Evolutionary conservation across 805 yeast genomes (phyloP), one percentile per base, ranked within the genome.

Genomic region (Debaryomyces hansenii): DNA sequence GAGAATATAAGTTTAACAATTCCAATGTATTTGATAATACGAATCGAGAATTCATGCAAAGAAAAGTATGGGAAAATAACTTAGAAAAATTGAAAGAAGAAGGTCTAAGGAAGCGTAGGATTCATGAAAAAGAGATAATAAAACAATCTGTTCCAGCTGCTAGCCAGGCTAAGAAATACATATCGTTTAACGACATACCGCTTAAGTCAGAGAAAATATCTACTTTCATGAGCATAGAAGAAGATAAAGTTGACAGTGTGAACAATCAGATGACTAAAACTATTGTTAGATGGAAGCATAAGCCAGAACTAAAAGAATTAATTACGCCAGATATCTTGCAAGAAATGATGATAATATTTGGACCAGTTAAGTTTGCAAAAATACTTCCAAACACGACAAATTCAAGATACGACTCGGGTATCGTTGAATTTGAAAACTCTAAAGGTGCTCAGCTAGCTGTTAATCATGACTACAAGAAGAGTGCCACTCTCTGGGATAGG

Each of bases 401-500:
- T 42, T 47, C 40, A 24, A 52, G 67, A 40, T 77, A 77, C 50
- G 70, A 66, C 42, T 58, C 64, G 24, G 83, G 77, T 0, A 40
- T 57, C 0, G 61, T 79, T 2, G 60, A 54, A 31, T 80, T 57
- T 53, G 49, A 45, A 7, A 49, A 55, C 2, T 48, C 52, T 20
- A 56, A 52, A 1, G 60, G 61, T 36, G 67, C 74, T 2, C 55
- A 56, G 1, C 47, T 54, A 24, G 82, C 83, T 2, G 45, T 63
- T 8, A 44, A 50, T 4, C 76, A 79, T 52, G 72, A 79, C 52
- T 80, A 70, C 55, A 59, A 63, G 1, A 54, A 54, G 27, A 66
- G 76, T 14, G 75, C 72, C 8, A 56, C 60, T 12, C 52, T 74
- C 32, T 79, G 83, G 84, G 78, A 78, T 54, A 66, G 67, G 1